Conservation (phyloP, 805 yeast genomes). For the Suhomyces kilbournensis region DNA sequence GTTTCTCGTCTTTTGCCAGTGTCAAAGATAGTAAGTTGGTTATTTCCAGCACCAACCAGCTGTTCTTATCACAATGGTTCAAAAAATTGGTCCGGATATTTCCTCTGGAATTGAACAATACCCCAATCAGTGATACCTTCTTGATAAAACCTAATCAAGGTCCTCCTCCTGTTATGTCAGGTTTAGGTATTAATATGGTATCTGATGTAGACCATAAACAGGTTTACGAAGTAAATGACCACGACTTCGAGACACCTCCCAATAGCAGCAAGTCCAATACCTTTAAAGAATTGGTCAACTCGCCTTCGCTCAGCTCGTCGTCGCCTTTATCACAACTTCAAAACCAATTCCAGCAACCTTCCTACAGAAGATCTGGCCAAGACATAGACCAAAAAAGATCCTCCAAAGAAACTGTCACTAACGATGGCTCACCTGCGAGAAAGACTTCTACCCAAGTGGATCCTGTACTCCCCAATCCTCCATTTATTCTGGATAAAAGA, state of each 20-base stretch:
- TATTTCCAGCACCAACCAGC: constrained; percentile 10
- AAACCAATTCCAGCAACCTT: constrained; percentile 9
- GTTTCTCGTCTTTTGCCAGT: constrained; percentile 16
- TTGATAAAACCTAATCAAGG: constrained; percentile 16
- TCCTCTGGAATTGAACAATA: constrained; percentile 26
- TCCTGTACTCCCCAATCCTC: constrained; percentile 4
- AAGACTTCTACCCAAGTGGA: neutral
- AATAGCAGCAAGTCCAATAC: constrained; percentile 8
- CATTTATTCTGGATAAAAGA: neutral
- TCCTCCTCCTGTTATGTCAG: constrained; percentile 19
- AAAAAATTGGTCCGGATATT: constrained; percentile 30
- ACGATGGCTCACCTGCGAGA: neutral
- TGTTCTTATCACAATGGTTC: constrained; percentile 28
- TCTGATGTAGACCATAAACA: constrained; percentile 11
- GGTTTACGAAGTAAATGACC: constrained; percentile 2
- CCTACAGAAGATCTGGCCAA: neutral
- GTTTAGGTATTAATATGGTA: constrained; percentile 32
- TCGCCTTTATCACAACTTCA: constrained; percentile 16
- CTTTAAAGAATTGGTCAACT: constrained; percentile 12
- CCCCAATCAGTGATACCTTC: constrained; percentile 20
- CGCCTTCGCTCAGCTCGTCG: constrained; percentile 11
- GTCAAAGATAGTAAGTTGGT: constrained; percentile 17
- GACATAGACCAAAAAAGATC: neutral
- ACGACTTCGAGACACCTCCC: constrained; percentile 6
- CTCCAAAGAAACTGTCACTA: neutral